These are phyloP conservation scores for Truncatella angustata DNA, from an alignment of 2,329 filamentous ascomycete genomes.

Conservation along the genomic window DNA sequence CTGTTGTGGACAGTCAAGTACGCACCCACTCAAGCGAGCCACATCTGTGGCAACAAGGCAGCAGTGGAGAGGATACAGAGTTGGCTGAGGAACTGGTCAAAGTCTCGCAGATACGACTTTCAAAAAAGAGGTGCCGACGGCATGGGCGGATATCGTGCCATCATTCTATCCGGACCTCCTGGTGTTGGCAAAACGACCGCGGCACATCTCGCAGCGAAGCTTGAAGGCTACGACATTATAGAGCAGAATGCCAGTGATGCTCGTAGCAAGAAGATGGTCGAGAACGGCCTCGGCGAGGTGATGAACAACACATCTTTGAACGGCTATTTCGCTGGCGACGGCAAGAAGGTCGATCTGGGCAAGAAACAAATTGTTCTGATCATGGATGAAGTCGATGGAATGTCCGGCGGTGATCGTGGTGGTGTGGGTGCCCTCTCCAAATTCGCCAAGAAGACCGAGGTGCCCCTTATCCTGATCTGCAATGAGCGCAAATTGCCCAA, in stretches of 20 bases:
- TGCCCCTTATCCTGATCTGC: slow-evolving; percentile 96
- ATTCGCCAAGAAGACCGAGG: slow-evolving; percentile 90
- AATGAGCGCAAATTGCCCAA: slow-evolving; percentile 91
- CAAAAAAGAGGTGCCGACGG: slow-evolving; percentile 82
- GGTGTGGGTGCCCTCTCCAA: slow-evolving; percentile 93
- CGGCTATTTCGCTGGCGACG: slow-evolving; percentile 84
- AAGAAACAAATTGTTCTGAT: slow-evolving; percentile 96
- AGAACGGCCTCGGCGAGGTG: slow-evolving; percentile 82
- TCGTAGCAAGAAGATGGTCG: slow-evolving; percentile 92
- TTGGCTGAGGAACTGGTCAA: slow-evolving; percentile 83
- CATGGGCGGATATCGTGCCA: slow-evolving; percentile 77
- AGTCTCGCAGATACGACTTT: slow-evolving; percentile 76
- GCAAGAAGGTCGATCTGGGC: slow-evolving; percentile 71
- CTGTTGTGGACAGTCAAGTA: slow-evolving; percentile 95
- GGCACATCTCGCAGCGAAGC: slow-evolving; percentile 86
- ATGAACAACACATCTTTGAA: slow-evolving; percentile 90
- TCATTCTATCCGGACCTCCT: slow-evolving; percentile 92
- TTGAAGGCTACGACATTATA: slow-evolving; percentile 90
- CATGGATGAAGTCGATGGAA: slow-evolving; percentile 99
- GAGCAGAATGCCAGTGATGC: slow-evolving; percentile 96
- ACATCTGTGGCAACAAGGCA: slow-evolving; percentile 93
- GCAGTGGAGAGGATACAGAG: slow-evolving; percentile 85
- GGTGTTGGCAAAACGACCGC: slow-evolving; percentile 98
- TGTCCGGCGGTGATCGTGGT: slow-evolving; percentile 95
- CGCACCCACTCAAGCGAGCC: slow-evolving; percentile 76